These are phyloP conservation scores for Lachnellula occidentalis DNA, from an alignment of 2,329 filamentous ascomycete species.

Conservation along the genomic window DNA sequence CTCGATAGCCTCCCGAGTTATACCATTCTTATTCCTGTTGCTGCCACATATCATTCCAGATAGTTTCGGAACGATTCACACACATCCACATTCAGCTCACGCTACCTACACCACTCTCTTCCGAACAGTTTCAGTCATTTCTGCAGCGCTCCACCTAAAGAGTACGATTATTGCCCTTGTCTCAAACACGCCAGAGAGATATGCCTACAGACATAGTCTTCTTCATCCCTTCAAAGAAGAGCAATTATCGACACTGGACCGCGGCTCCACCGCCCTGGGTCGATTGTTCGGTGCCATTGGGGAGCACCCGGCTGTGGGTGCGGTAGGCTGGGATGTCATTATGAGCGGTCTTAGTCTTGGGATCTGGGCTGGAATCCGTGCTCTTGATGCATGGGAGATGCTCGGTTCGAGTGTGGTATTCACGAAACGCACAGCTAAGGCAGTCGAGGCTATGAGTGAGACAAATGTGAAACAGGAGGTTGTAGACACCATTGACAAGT, in stretches of 20 bases:
- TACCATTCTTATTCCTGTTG: slow-evolving; percentile 42
- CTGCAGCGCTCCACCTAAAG: slow-evolving; percentile 41
- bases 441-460: not conserved
- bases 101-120: slow-evolving; percentile 43
- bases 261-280: slow-evolving; percentile 39
- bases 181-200: slow-evolving; percentile 42
- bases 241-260: slow-evolving; percentile 40
- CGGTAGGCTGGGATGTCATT: slow-evolving; percentile 53
- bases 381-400: slow-evolving; percentile 46
- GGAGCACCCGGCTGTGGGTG: slow-evolving; percentile 53
- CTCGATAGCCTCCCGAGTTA: slow-evolving; percentile 31
- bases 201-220: slow-evolving; percentile 44
- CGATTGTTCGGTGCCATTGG: slow-evolving; percentile 45
- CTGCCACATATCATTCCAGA: slow-evolving; percentile 43
- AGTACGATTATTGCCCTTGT: slow-evolving; percentile 39
- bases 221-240: slow-evolving; percentile 42
- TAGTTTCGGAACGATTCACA: slow-evolving; percentile 43
- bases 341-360: slow-evolving; percentile 49
- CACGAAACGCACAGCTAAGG: not conserved
- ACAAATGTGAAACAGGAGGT: not conserved
- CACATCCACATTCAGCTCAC: slow-evolving; percentile 35
- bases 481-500: not conserved
- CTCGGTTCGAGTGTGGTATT: slow-evolving; percentile 36
- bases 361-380: slow-evolving; percentile 51
- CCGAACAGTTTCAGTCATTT: slow-evolving; percentile 39